Base-by-base conservation (phyloP, 768 basidiomycete genomes). In the Trametes meyenii region DNA sequence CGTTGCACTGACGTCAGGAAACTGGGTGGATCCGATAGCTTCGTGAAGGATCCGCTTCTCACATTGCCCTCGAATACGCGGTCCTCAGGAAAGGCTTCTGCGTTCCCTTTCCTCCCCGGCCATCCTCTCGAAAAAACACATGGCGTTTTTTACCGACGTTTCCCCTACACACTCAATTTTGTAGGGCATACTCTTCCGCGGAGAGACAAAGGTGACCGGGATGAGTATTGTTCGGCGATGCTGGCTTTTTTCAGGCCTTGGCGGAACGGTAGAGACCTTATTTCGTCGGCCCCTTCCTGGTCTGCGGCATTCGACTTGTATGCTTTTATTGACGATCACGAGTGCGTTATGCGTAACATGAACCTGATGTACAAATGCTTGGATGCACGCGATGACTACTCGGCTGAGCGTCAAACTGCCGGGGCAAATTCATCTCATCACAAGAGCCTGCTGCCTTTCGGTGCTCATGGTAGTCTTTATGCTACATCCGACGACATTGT, bases 321-420 rank as follows among this genome's bases (percentile, higher is more conserved):
- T n/a, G n/a, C n/a, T n/a, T n/a, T n/a, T n/a, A n/a, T n/a, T n/a
- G n/a, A 10, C 6, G 45, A 23, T 8, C 45, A 46, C 12, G 4
- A 24, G 3, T 11, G 3, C 2, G 23, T 46, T 1, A 46, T 46
- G 45, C 24, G 24, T 7, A 46, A 46, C 14, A 46, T 46, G 45
- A 24, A 24, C 21, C 21, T 46, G 24, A 7, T 46, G 5, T 46
- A 46, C 12, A 51, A 60, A 23, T 60, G 59, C 35, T 14, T 29
- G 13, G 59, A 60, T 24, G 44, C 50, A 2, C 23, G 59, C 0
- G 59, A 60, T n/a, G 51, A 54, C 14, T 60, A 38, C 23, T 19
- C 50, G 1, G 50, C 38, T 1, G 7, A 38, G 21, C 3, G 51
- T 46, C 19, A 1, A 24, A 1, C n/a, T n/a, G n/a, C n/a, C n/a